Percentiles rank a stretch among this genome's conserved stretches.
These are phyloP conservation scores for Nitzschia inconspicua DNA, from an alignment of 108 stramenopile genomes.

Conservation along the genomic window DNA sequence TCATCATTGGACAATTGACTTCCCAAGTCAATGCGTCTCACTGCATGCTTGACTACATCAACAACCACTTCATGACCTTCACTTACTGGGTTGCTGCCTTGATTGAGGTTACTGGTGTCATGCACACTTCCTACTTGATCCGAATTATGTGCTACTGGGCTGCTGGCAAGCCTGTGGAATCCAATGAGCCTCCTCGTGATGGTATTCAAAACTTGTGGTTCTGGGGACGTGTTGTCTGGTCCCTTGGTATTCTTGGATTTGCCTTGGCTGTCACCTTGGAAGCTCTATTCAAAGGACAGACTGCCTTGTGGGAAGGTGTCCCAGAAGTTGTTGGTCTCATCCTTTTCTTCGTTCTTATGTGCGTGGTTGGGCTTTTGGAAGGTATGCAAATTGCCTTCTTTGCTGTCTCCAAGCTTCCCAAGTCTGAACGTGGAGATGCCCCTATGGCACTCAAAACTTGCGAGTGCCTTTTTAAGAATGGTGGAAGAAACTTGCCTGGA, in stretches of 20 bases:
- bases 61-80: constrained; percentile 76
- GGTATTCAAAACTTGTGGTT: constrained; percentile 45
- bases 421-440: constrained; percentile 36
- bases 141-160: constrained; percentile 36
- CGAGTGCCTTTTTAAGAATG: constrained; percentile 57
- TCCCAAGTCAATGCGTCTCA: constrained; percentile 78
- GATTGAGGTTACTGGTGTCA: constrained; percentile 59
- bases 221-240: constrained; percentile 67
- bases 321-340: constrained; percentile 45
- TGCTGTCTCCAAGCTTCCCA: constrained; percentile 63
- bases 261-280: constrained; percentile 63
- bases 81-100: constrained; percentile 51
- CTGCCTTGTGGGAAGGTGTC: constrained; percentile 49
- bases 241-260: constrained; percentile 57
- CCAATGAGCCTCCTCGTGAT: constrained; percentile 57
- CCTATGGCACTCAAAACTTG: constrained; percentile 57
- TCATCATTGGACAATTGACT: constrained; percentile 74
- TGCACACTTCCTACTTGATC: constrained; percentile 68
- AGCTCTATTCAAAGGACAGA: constrained; percentile 62
- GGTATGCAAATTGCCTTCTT: constrained; percentile 91
- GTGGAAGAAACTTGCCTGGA: constrained; percentile 65
- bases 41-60: constrained; percentile 85
- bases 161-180: constrained; percentile 61
- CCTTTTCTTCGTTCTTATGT: constrained; percentile 70
- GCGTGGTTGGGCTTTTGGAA: constrained; percentile 76